These are phyloP conservation scores for Phtheirospermum japonicum DNA, from an alignment of 257 asterid genomes.

Conservation along the genomic window DNA sequence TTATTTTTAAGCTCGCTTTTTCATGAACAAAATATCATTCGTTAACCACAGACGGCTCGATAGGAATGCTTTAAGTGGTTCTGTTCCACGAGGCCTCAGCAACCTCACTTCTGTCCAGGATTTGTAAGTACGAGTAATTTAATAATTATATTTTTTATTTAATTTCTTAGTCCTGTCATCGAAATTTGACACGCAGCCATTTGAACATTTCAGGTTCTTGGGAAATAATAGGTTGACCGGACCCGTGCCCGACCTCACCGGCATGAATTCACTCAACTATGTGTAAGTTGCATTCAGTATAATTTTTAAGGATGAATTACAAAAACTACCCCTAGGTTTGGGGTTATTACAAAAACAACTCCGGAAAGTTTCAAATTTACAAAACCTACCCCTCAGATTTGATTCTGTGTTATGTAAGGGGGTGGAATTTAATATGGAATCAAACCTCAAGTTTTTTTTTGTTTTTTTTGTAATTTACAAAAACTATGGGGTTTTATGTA, in stretches of 20 bases:
- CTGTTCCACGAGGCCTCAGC: conserved; percentile 61
- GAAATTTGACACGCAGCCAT: not conserved
- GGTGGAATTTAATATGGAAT: no score
- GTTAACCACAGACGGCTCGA: conserved; percentile 62
- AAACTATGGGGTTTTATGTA: no score
- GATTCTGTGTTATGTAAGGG: no score
- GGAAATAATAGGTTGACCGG: not conserved
- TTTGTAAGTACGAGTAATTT: conserved; percentile 52
- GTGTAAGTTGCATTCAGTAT: no score
- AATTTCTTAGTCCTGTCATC: not conserved
- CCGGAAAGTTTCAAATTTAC: no score
- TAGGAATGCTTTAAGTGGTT: conserved; percentile 53
- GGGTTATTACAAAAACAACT: no score
- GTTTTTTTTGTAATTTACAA: no score
- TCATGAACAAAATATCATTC: not conserved
- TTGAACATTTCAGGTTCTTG: conserved; percentile 3
- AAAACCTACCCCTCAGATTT: no score
- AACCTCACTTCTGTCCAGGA: conserved; percentile 59
- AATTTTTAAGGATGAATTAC: no score
- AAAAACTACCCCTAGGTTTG: not conserved
- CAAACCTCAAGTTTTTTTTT: no score
- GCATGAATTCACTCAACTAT: not conserved
- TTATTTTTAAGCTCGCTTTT: not conserved
- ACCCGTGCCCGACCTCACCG: not conserved
- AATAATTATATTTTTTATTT: not conserved